Evolutionary conservation across 176 grass and related monocot genomes (phyloP), one percentile per base, ranked within the genome.

Genomic region (Cenchrus americanus): DNA sequence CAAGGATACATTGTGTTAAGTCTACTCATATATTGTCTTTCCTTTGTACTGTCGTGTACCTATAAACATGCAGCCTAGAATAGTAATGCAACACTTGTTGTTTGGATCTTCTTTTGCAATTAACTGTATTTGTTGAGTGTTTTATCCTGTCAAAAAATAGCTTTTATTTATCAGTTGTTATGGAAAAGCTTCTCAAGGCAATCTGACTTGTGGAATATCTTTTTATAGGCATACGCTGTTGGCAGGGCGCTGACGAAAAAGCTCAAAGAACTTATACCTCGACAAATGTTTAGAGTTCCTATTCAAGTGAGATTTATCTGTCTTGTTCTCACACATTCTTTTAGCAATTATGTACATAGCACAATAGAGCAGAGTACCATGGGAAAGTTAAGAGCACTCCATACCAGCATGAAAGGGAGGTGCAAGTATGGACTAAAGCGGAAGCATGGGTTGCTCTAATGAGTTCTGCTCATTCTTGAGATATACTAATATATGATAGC

Each of bases 241-340:
- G 95, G 95, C 71, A 98, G 92, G 68, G 95, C 95, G 22, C 85
- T 98, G 49, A 93, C 95, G 73, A 79, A 93, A 83, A 98, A 93
- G 54, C 88, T 98, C 43, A 98, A 98, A 84, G 92, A 98, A 86
- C 92, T 98, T 74, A 98, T 98, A 89, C 95, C 95, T 74, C 88
- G 95, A 69, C 95, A 98, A 75, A 91, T 98, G 95, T 98, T 98
- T 87, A 98, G 84, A 91, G 80, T 98, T 75, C 95, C 95, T 75
- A 98, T 98, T 73, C 95, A 98, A 82, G 95, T 98, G 79, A 84
- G 82, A 73, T 82, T 74, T 75, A 66, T 73, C 13, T 85, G 7
- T 82, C 55, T 69, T 80, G 10, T 80, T 79, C 83, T 77, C 57
- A 49, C 14, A 47, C 12, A 64, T 85, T 92, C 17, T 80, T 71